Conservation (phyloP, 495 filamentous ascomycete genomes). For the Astrothelium macrocarpum region DNA sequence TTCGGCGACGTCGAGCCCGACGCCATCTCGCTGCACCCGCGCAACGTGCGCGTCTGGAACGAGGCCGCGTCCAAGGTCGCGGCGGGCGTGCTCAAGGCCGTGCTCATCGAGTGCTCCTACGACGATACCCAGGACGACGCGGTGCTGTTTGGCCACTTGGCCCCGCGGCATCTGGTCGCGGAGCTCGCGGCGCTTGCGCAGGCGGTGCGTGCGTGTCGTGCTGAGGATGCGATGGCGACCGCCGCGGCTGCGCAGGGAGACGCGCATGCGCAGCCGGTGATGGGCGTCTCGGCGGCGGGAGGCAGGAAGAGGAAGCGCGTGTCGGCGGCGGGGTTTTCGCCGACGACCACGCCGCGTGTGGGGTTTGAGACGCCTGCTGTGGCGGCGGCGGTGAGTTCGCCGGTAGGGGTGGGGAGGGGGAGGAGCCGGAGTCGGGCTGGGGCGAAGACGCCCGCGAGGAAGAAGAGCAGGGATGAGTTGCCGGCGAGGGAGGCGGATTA, state of each 20-base stretch:
- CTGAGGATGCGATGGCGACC: constrained; percentile 28
- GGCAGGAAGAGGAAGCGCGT: constrained; percentile 29
- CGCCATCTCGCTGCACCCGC: constrained; percentile 66
- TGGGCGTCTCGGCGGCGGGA: too few relatives aligned
- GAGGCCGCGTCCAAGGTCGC: constrained; percentile 77
- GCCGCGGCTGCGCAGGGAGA: constrained; percentile 9
- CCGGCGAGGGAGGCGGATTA: not conserved
- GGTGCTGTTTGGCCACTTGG: constrained; percentile 77
- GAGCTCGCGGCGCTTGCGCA: constrained; percentile 65
- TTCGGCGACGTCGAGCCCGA: constrained; percentile 97
- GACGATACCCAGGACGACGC: constrained; percentile 64
- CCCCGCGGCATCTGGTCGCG: constrained; percentile 65
- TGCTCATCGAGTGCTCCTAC: constrained; percentile 95
- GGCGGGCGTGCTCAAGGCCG: constrained; percentile 55
- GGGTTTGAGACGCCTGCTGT: not conserved
- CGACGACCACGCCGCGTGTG: not conserved
- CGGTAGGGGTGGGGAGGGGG: not conserved
- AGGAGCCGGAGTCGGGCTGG: not conserved
- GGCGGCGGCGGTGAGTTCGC: not conserved
- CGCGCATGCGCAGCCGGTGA: too few relatives aligned
- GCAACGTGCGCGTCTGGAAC: constrained; percentile 69
- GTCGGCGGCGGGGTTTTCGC: not conserved
- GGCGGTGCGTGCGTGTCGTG: constrained; percentile 39
- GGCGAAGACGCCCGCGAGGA: not conserved
- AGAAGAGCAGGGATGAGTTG: constrained; percentile 3